phyloP scores from a whole-genome alignment of 2,329 filamentous ascomycete genomes.

The Neoarthrinium moseri region DNA sequence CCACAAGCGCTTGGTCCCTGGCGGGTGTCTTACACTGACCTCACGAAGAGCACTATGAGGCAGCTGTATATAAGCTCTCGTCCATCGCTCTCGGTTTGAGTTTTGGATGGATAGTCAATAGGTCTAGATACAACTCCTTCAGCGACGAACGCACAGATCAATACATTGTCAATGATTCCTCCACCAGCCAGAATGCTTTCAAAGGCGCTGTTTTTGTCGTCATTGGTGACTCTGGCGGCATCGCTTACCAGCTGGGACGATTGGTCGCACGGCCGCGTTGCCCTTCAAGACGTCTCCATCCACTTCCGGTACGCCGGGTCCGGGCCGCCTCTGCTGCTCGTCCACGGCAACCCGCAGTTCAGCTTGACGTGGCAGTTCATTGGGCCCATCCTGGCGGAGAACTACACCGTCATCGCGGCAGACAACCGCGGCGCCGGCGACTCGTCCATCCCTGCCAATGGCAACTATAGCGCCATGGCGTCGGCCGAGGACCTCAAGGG shows the following conservation, averaged over 20 bases:
- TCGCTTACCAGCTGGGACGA: slow-evolving; percentile 26
- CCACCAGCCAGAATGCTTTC: too few species aligned
- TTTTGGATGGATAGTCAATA: too few species aligned
- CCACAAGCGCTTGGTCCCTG: too few species aligned
- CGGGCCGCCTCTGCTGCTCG: slow-evolving; percentile 36
- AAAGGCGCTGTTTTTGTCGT: too few species aligned
- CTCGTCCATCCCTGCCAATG: slow-evolving; percentile 34
- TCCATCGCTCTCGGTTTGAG: too few species aligned
- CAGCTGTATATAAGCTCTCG: too few species aligned
- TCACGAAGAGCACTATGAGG: too few species aligned
- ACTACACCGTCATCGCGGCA: slow-evolving; percentile 41
- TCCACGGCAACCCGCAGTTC: slow-evolving; percentile 40
- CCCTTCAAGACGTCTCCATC: slow-evolving; percentile 37
- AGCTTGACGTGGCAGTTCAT: slow-evolving; percentile 38
- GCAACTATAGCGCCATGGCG: slow-evolving; percentile 38
- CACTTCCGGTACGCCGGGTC: slow-evolving; percentile 40
- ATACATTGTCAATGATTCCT: too few species aligned
- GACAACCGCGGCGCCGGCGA: slow-evolving; percentile 41
- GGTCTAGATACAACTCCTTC: too few species aligned
- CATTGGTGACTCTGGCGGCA: not conserved
- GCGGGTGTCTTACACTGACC: too few species aligned
- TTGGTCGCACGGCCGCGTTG: slow-evolving; percentile 35
- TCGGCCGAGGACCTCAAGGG: slow-evolving; percentile 36
- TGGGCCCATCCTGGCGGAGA: slow-evolving; percentile 37
- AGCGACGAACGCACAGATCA: too few species aligned